A percentile compares a stretch with the other conserved stretches of the same genome.
Conservation (phyloP, 1,139 yeast species). For the Yamadazyma friedrichii region DNA sequence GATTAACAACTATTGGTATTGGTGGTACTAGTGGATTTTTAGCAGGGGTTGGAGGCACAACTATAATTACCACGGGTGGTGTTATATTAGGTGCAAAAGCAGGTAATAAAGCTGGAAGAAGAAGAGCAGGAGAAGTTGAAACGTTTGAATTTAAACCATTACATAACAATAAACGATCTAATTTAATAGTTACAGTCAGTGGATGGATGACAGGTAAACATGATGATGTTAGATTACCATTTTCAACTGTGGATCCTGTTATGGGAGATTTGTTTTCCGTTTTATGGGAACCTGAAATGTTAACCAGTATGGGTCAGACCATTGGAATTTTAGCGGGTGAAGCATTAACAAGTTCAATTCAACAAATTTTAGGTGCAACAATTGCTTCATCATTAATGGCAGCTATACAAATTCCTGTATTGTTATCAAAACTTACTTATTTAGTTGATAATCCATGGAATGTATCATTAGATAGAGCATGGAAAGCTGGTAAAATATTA, state of each 20-base stretch:
- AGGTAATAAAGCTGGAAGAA: constrained; percentile 81
- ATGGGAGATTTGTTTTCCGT: constrained; percentile 95
- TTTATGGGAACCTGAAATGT: constrained; percentile 98
- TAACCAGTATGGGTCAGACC: constrained; percentile 94
- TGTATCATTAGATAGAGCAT: constrained; percentile 93
- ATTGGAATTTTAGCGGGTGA: constrained; percentile 91
- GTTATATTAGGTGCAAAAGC: constrained; percentile 88
- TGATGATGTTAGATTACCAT: constrained; percentile 96
- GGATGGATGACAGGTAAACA: constrained; percentile 98
- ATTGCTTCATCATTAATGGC: constrained; percentile 91
- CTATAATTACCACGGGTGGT: constrained; percentile 89
- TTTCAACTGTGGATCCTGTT: constrained; percentile 93
- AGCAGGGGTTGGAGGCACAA: constrained; percentile 97
- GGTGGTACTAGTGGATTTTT: constrained; percentile 88
- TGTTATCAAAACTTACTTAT: constrained; percentile 83
- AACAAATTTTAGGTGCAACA: constrained; percentile 92
- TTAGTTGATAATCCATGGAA: constrained; percentile 97
- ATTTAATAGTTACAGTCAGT: constrained; percentile 83
- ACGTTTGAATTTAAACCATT: constrained; percentile 93
- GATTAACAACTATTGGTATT: constrained; percentile 90
- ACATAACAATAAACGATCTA: constrained; percentile 87
- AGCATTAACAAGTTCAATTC: constrained; percentile 87
- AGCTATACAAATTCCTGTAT: constrained; percentile 93
- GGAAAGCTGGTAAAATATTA: constrained; percentile 90
- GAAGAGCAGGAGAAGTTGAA: constrained; percentile 86